These are phyloP conservation scores for Neofusicoccum cordaticola DNA, from an alignment of 2,329 filamentous ascomycete species.

Conservation along the genomic window DNA sequence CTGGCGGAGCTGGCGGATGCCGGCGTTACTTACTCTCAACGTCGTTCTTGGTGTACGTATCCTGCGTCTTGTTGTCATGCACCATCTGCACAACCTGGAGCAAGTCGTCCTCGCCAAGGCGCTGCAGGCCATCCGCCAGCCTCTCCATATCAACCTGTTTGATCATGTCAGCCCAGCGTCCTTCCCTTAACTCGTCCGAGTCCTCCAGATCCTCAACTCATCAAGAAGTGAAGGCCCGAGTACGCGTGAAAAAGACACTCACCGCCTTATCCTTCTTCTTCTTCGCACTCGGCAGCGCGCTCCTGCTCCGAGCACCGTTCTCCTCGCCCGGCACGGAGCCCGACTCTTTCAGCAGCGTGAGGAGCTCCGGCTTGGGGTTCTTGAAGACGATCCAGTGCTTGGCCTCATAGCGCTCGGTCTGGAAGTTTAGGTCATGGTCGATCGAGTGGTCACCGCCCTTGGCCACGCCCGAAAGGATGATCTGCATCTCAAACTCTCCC, in stretches of 20 bases:
- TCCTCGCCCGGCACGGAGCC: slow-evolving; percentile 64
- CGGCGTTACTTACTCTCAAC: slow-evolving; percentile 70
- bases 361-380: slow-evolving; percentile 84
- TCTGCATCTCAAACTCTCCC: slow-evolving; percentile 96
- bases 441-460: slow-evolving; percentile 80
- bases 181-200: not conserved
- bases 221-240: not conserved
- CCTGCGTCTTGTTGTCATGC: slow-evolving; percentile 90
- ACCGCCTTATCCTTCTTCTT: slow-evolving; percentile 63
- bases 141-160: slow-evolving; percentile 83
- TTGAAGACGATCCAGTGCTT: slow-evolving; percentile 81
- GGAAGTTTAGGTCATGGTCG: slow-evolving; percentile 89
- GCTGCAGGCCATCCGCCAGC: slow-evolving; percentile 85
- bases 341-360: slow-evolving; percentile 75
- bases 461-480: slow-evolving; percentile 77
- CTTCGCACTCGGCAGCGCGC: slow-evolving; percentile 70
- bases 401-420: slow-evolving; percentile 74
- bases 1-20: not conserved
- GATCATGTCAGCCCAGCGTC: not conserved
- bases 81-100: slow-evolving; percentile 96
- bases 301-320: slow-evolving; percentile 63
- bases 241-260: slow-evolving; percentile 22
- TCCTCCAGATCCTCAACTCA: no score
- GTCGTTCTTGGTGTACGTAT: slow-evolving; percentile 97
- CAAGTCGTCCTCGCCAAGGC: slow-evolving; percentile 87